Conservation (phyloP, 495 filamentous ascomycete genomes). For the Tricharina praecox region DNA sequence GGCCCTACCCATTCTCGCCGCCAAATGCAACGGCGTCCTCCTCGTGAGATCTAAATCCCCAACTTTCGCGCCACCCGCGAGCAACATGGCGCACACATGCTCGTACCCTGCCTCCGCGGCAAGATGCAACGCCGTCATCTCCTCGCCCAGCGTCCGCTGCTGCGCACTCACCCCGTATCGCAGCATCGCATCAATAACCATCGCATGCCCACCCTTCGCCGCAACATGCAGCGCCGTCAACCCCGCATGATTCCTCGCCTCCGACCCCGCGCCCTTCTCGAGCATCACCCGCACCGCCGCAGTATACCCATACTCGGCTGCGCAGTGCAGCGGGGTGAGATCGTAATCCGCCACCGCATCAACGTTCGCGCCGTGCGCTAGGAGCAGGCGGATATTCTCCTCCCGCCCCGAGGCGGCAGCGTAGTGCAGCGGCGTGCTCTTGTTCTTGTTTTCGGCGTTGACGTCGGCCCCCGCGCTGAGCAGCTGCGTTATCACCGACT, state of each 20-base stretch:
- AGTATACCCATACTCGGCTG: background rate
- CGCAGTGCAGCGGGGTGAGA: background rate
- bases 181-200: background rate
- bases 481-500: background rate
- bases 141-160: background rate
- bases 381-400: background rate
- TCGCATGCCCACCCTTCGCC: background rate
- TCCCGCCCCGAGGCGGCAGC: background rate
- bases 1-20: background rate
- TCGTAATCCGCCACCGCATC: background rate
- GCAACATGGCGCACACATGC: background rate
- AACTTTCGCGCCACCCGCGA: background rate
- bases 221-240: background rate
- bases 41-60: background rate
- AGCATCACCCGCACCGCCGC: background rate
- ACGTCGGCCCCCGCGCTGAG: background rate
- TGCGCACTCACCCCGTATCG: background rate
- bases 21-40: background rate
- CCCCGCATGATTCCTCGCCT: background rate
- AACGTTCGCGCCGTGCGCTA: background rate
- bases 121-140: background rate
- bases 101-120: background rate
- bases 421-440: background rate
- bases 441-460: background rate
- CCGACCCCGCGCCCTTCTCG: background rate